These are phyloP conservation scores for Chrysopogon serrulatus DNA, from an alignment of 176 grass and related monocot species.

Conservation along the genomic window DNA sequence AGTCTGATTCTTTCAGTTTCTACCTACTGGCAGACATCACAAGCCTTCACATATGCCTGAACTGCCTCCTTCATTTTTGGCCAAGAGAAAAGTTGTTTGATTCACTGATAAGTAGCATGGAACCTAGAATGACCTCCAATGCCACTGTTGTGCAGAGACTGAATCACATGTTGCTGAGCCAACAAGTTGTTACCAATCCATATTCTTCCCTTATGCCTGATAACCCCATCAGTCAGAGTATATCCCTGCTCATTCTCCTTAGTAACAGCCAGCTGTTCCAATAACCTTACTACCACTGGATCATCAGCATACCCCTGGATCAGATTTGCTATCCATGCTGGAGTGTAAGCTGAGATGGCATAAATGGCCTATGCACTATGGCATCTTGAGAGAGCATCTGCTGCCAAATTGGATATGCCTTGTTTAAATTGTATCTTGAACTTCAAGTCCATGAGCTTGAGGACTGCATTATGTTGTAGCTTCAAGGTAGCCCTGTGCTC, in stretches of 20 bases:
- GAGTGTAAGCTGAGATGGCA: background rate
- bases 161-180: background rate
- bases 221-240: accelerated
- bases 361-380: background rate
- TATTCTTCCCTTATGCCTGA: background rate
- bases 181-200: background rate
- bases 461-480: accelerated
- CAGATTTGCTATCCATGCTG: background rate
- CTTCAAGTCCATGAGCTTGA: background rate
- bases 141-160: no score
- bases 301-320: accelerated
- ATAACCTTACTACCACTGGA: accelerated
- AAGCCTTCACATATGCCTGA: background rate
- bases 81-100: background rate
- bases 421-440: background rate
- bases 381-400: background rate
- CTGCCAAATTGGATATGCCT: background rate
- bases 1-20: background rate
- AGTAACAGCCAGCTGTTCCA: background rate
- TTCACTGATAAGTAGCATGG: background rate
- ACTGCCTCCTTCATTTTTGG: background rate
- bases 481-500: background rate
- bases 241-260: background rate
- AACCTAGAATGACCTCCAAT: background rate
- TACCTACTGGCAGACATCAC: background rate